These are phyloP conservation scores for Lanzia echinophila DNA, from an alignment of 2,329 filamentous ascomycete species.

Conservation along the genomic window DNA sequence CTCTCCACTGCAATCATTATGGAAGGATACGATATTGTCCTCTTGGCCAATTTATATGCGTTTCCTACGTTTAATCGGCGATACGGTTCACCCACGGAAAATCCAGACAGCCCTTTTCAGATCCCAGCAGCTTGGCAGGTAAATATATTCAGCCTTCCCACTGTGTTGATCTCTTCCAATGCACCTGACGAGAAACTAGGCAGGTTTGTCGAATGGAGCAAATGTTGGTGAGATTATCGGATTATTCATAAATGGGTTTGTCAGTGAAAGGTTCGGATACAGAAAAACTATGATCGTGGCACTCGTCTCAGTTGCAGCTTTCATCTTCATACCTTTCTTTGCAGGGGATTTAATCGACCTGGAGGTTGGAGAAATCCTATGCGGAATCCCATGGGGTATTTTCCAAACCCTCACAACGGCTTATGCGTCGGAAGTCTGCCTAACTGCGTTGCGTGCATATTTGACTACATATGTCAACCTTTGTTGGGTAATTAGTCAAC, in stretches of 20 bases:
- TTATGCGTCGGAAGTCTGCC: slow-evolving; percentile 30
- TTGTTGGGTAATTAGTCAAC: slow-evolving; percentile 46
- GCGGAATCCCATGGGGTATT: background rate
- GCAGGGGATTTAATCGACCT: slow-evolving; percentile 40
- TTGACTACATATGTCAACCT: slow-evolving; percentile 43
- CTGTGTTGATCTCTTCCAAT: background rate
- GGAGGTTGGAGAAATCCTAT: slow-evolving; percentile 41
- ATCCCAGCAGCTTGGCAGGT: slow-evolving; percentile 32
- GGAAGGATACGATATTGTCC: slow-evolving; percentile 75
- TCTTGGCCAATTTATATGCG: slow-evolving; percentile 26
- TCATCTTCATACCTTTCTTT: slow-evolving; percentile 45
- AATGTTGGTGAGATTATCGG: slow-evolving; percentile 39
- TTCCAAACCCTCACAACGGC: background rate
- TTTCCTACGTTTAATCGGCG: slow-evolving; percentile 31
- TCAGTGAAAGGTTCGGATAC: slow-evolving; percentile 45
- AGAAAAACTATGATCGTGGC: slow-evolving; percentile 43
- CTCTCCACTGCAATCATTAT: slow-evolving; percentile 90
- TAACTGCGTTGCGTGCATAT: slow-evolving; percentile 28
- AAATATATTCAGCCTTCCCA: background rate
- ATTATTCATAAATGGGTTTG: slow-evolving; percentile 43
- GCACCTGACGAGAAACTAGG: background rate
- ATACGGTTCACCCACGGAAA: slow-evolving; percentile 32
- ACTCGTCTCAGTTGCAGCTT: slow-evolving; percentile 38
- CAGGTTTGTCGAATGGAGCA: slow-evolving; percentile 30
- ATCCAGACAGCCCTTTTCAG: slow-evolving; percentile 19